Evolutionary conservation across 176 grass and related monocot genomes (phyloP), one percentile per base, ranked within the genome.

Genomic region (Oryza meridionalis): DNA sequence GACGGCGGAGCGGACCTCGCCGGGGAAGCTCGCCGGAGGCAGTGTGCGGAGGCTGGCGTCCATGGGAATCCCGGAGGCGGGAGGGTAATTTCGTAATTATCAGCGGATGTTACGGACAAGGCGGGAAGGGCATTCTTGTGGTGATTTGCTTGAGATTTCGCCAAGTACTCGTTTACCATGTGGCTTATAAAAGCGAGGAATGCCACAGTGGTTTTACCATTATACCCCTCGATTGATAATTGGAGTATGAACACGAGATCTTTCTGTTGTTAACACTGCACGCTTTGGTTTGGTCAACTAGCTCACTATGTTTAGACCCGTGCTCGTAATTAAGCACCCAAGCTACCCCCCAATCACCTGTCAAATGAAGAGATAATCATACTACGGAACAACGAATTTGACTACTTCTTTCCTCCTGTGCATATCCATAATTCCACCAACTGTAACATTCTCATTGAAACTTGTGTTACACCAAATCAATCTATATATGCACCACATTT

Each of bases 1-100:
- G 1, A 95, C 67, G 2, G 88, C 83, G 6, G 90, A 87, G 47
- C 88, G 80, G 62, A 95, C 86, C 59, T 90, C 83, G 40, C 75
- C 67, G 3, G 93, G 64, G 78, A 88, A 84, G 80, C 81, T 90
- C 4, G 76, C 70, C 64, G 84, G 84, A 8, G 80, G 59, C 31
- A 84, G 81, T 9, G 80, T 75, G 63, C 84, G 76, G 75, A 87
- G 63, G 69, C 75, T 87, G 40, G 31, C 70, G 64, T 90, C 89
- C 89, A 90, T 90, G 29, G 38, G 82, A 33, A 37, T 32, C 59
- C 65, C 31, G 47, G 46, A 49, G 71, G 29, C 29, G 27, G 16
- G 1, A 16, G 66, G 63, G 68, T 3, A 24, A 55, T 24, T 25
- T 26, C 6, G 46, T 71, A 77, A 78, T 78, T 61, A 46, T 11